Evolutionary conservation across 2,329 filamentous ascomycete genomes (phyloP).

Genomic region (Tolypocladium amazonense): DNA sequence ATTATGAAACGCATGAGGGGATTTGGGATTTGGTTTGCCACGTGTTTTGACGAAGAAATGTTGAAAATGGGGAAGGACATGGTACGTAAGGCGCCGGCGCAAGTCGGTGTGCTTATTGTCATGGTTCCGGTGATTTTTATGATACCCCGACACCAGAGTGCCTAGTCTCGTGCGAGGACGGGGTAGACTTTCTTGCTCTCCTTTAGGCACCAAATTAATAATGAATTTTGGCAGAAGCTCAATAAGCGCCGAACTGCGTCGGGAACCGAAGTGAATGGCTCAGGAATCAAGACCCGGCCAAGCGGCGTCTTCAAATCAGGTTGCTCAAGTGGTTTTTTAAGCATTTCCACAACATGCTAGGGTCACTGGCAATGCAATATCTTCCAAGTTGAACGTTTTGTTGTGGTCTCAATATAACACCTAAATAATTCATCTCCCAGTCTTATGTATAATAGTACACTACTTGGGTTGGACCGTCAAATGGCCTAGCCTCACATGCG

Average conservation of each 20-base stretch:
- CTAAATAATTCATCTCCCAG: background rate
- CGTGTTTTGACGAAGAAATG: conserved; percentile 1
- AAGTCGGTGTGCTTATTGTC: background rate
- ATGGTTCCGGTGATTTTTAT: conserved; percentile 7
- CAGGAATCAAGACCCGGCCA: too few relatives aligned
- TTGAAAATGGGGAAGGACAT: background rate
- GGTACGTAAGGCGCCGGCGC: background rate
- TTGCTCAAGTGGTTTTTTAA: too few relatives aligned
- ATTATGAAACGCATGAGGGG: conserved; percentile 16
- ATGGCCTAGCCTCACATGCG: background rate
- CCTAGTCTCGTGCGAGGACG: conserved; percentile 9
- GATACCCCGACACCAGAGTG: conserved; percentile 10
- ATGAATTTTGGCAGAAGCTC: conserved; percentile 6
- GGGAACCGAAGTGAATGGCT: background rate
- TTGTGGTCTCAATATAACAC: background rate
- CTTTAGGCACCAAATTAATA: conserved; percentile 18
- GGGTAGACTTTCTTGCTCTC: conserved; percentile 19
- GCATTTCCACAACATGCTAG: too few relatives aligned
- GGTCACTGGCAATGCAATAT: background rate
- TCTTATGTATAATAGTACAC: background rate
- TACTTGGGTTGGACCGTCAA: background rate
- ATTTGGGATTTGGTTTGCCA: conserved; percentile 8
- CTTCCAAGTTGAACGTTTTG: background rate
- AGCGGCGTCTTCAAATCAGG: background rate
- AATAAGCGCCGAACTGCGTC: background rate